phyloP scores from a whole-genome alignment of 2,329 filamentous ascomycete genomes.

The Trichoderma gracile region DNA sequence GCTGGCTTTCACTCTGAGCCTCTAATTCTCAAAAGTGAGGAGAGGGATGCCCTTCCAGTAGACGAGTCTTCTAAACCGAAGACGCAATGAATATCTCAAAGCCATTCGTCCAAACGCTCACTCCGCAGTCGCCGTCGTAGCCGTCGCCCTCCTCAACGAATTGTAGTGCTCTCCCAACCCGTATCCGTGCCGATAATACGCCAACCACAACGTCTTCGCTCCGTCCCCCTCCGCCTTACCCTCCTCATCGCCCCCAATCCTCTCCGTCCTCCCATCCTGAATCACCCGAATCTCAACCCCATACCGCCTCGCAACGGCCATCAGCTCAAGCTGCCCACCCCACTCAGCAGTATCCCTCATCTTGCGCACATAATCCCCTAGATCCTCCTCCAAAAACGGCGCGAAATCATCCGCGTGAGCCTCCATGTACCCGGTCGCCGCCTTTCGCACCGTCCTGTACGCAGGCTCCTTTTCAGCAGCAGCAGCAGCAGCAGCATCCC shows the following conservation, averaged over 20 bases:
- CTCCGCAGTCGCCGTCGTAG: constrained; percentile 6
- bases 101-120: constrained; percentile 6
- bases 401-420: constrained; percentile 76
- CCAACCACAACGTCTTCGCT: constrained; percentile 72
- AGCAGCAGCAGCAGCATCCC: no score
- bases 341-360: constrained; percentile 89
- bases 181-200: constrained; percentile 92
- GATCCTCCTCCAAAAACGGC: constrained; percentile 80
- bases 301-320: constrained; percentile 80
- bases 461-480: constrained; percentile 37
- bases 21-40: background rate
- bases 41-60: background rate
- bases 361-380: constrained; percentile 71
- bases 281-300: constrained; percentile 79
- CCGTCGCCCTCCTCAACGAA: constrained; percentile 61
- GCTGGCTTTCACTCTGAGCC: background rate
- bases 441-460: constrained; percentile 68
- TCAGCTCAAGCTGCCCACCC: constrained; percentile 90
- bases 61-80: background rate
- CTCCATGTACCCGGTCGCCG: constrained; percentile 76
- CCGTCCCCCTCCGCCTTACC: constrained; percentile 50
- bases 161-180: constrained; percentile 98
- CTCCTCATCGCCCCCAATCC: constrained; percentile 56
- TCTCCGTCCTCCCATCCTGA: constrained; percentile 79
- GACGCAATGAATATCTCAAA: background rate